Conservation (phyloP, 805 yeast species). For the Starmera quercuum region DNA sequence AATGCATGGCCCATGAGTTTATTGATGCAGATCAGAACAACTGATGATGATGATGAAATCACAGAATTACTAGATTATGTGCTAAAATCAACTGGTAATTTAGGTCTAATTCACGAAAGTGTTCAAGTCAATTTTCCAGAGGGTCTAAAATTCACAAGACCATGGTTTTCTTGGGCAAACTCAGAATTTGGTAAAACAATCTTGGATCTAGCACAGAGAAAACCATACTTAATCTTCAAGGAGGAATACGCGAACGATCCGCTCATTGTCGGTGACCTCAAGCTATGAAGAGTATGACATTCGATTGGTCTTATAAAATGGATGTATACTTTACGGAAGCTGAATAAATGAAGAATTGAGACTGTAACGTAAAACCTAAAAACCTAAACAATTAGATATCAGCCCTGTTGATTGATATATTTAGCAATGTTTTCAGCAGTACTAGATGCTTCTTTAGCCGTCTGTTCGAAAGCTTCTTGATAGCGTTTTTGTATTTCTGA, state of each 20-base stretch:
- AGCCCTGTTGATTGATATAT: slow-evolving; percentile 39
- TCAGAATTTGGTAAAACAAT: slow-evolving; percentile 86
- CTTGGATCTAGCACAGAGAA: slow-evolving; percentile 62
- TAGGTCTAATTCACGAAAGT: slow-evolving; percentile 83
- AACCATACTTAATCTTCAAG: slow-evolving; percentile 65
- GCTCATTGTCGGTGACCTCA: background rate
- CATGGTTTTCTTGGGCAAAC: slow-evolving; percentile 95
- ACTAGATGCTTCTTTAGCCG: slow-evolving; percentile 54
- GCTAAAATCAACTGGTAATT: slow-evolving; percentile 55
- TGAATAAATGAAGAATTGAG: too few relatives aligned
- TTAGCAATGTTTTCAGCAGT: slow-evolving; percentile 70
- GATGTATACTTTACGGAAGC: too few relatives aligned
- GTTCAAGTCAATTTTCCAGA: slow-evolving; percentile 50
- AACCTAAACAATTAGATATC: too few relatives aligned
- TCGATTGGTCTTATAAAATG: too few relatives aligned
- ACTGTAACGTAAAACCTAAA: too few relatives aligned
- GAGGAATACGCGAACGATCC: slow-evolving; percentile 20
- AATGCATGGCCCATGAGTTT: slow-evolving; percentile 91
- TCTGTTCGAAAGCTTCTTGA: slow-evolving; percentile 60
- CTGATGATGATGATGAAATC: slow-evolving; percentile 67
- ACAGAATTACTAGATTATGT: slow-evolving; percentile 37
- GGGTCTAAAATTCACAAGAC: slow-evolving; percentile 54
- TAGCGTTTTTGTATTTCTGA: slow-evolving; percentile 57
- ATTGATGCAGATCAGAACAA: slow-evolving; percentile 67
- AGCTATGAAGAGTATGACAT: too few relatives aligned